Base-by-base conservation (phyloP, 768 basidiomycete species). In the Trametes cingulata region DNA sequence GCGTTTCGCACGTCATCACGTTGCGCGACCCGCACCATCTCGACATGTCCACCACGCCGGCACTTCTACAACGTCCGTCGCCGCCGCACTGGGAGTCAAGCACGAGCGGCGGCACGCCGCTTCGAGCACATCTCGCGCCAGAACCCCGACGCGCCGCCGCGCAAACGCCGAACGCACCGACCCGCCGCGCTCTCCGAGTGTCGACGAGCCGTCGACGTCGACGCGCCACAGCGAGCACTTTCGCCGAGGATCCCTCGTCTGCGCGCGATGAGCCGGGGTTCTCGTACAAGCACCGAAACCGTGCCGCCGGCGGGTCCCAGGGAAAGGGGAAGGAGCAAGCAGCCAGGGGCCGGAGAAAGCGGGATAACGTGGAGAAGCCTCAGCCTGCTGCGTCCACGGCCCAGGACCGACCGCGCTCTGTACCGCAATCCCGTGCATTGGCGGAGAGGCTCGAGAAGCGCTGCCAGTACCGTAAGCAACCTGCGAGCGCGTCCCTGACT, bases 151-250 rank as follows among this genome's bases (percentile, higher is more conserved):
- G 43, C 53, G 25, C 33, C 42, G 19, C 53, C 53, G 33, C 53
- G 53, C 53, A 46, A 55, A 45, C 19, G n/a, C 53, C 53, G 42
- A 19, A 22, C 17, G 29, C 46, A 47, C 22, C 45, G n/a, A n/a
- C n/a, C n/a, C n/a, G n/a, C n/a, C n/a, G n/a, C n/a, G n/a, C n/a
- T n/a, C n/a, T n/a, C n/a, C n/a, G n/a, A n/a, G n/a, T n/a, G n/a
- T n/a, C n/a, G n/a, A 33, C 29, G 10, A 33, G n/a, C n/a, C 29
- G 29, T 33, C 29, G 29, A 33, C 29, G 29, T 33, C 41, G 41
- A 19, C 41, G 41, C 33, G 48, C 33, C 19, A n/a, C n/a, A n/a
- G n/a, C n/a, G n/a, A n/a, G n/a, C n/a, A 50, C 48, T 50, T n/a
- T 37, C n/a, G n/a, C 48, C 48, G 48, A 46, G 43, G 20, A 45